Conservation (phyloP, 768 basidiomycete species). For the Mycena rosella region DNA sequence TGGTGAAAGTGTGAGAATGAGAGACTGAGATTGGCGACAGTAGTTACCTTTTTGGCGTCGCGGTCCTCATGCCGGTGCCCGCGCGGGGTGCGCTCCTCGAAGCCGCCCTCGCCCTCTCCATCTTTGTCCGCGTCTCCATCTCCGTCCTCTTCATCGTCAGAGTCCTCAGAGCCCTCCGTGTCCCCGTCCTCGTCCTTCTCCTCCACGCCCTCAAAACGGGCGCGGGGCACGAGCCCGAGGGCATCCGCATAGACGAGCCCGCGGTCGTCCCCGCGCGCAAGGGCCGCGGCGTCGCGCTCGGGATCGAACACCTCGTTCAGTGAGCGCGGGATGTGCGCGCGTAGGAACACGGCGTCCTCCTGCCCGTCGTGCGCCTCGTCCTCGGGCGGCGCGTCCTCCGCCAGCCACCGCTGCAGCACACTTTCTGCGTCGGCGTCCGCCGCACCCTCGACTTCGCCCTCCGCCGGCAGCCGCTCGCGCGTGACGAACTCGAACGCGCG, state of each 20-base stretch:
- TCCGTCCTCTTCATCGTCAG: slow-evolving; percentile 49
- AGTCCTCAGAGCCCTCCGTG: slow-evolving; percentile 34
- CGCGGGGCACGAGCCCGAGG: slow-evolving; percentile 75
- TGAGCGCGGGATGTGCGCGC: slow-evolving; percentile 92
- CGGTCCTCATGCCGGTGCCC: slow-evolving; percentile 93
- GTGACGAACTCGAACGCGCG: slow-evolving; percentile 93
- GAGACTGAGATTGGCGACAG: slow-evolving; percentile 12
- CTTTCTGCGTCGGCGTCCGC: slow-evolving; percentile 23
- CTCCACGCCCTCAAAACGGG: slow-evolving; percentile 18
- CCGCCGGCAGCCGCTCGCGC: slow-evolving; percentile 59
- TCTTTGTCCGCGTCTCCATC: slow-evolving; percentile 51
- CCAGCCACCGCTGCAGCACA: slow-evolving; percentile 38
- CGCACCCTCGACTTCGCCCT: slow-evolving; percentile 39
- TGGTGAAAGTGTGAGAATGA: slow-evolving; percentile 46
- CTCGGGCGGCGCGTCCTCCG: slow-evolving; percentile 29
- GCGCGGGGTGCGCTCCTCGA: slow-evolving; percentile 56
- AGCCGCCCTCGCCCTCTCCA: slow-evolving; percentile 53
- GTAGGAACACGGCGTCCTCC: slow-evolving; percentile 91
- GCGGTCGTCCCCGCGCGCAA: slow-evolving; percentile 76
- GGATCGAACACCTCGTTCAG: slow-evolving; percentile 95
- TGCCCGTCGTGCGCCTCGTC: slow-evolving; percentile 55
- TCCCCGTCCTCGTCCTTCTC: slow-evolving; percentile 38
- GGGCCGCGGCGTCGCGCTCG: slow-evolving; percentile 77
- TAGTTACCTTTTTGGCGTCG: slow-evolving; percentile 86
- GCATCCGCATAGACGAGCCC: slow-evolving; percentile 90